A percentile compares a stretch with the other conserved stretches of the same genome.
phyloP scores from a whole-genome alignment of 2,329 filamentous ascomycete genomes.

The Ophiocordyceps robertsii region DNA sequence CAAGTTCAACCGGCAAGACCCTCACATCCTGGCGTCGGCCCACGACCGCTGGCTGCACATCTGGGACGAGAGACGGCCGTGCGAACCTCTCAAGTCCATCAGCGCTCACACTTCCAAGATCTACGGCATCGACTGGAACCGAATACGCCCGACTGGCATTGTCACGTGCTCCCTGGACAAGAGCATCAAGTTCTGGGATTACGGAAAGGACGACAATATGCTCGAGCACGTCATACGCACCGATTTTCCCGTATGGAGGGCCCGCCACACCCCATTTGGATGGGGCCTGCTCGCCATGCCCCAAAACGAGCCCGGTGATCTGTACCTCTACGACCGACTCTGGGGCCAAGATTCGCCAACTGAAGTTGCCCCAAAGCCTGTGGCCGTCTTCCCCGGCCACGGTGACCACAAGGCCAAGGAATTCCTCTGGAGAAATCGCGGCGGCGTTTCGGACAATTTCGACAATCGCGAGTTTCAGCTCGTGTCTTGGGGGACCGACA shows the following conservation, averaged over 20 bases:
- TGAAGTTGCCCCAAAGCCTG: constrained; percentile 32
- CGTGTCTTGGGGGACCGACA: constrained; percentile 85
- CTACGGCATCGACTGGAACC: constrained; percentile 91
- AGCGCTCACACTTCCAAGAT: constrained; percentile 86
- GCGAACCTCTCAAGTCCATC: constrained; percentile 68
- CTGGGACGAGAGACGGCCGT: constrained; percentile 77
- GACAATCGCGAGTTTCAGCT: constrained; percentile 86
- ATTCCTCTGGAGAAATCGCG: constrained; percentile 78
- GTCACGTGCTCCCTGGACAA: constrained; percentile 85
- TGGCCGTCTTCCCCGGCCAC: constrained; percentile 47
- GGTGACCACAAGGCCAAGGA: constrained; percentile 66
- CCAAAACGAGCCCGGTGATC: constrained; percentile 70
- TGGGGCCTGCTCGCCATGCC: constrained; percentile 82
- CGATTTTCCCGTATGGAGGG: constrained; percentile 79
- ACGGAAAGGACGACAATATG: constrained; percentile 43
- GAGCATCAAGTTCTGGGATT: constrained; percentile 91
- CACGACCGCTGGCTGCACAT: constrained; percentile 81
- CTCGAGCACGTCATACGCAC: constrained; percentile 70
- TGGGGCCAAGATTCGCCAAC: constrained; percentile 28
- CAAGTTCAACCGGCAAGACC: constrained; percentile 82
- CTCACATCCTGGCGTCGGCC: constrained; percentile 78
- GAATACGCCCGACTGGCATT: constrained; percentile 56
- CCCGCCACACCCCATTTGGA: constrained; percentile 82
- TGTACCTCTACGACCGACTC: constrained; percentile 70
- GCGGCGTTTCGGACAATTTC: constrained; percentile 50